phyloP scores from a whole-genome alignment of 768 basidiomycete genomes.

The Russula ochroleuca region DNA sequence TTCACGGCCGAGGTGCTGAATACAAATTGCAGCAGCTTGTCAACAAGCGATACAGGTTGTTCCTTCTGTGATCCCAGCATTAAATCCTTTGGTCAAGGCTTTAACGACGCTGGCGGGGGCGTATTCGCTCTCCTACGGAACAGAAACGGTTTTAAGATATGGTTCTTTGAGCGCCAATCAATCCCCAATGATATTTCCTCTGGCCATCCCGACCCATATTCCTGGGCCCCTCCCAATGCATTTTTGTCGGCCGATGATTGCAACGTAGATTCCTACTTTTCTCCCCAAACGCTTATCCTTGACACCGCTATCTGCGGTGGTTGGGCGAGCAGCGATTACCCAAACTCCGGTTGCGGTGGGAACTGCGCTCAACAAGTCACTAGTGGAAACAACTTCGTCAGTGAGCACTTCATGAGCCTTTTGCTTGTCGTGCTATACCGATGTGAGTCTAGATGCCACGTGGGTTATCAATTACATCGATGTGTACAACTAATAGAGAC shows the following conservation, averaged over 20 bases:
- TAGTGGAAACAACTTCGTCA: constrained; percentile 3
- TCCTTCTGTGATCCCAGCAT: not conserved
- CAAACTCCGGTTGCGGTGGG: constrained; percentile 3
- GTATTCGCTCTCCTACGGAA: not conserved
- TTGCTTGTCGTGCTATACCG: no score
- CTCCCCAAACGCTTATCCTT: constrained; percentile 11
- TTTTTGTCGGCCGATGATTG: constrained; percentile 11
- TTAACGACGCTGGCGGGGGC: not conserved
- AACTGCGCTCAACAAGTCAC: not conserved
- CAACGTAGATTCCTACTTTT: not conserved
- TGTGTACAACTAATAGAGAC: constrained; percentile 2
- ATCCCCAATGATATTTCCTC: constrained; percentile 14
- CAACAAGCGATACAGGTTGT: constrained; percentile 5
- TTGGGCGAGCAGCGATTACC: constrained; percentile 14
- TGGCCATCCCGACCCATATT: not conserved
- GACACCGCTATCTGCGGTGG: constrained; percentile 15
- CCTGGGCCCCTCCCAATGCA: constrained; percentile 12
- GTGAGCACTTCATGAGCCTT: constrained; percentile 2
- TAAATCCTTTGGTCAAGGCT: not conserved
- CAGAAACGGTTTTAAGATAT: constrained; percentile 8
- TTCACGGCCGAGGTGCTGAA: not conserved
- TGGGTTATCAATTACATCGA: not conserved
- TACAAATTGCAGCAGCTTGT: not conserved
- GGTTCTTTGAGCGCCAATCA: constrained; percentile 16
- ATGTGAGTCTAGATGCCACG: not conserved